phyloP scores from a whole-genome alignment of 345 rosid species.

The Melaleuca quinquenervia region DNA sequence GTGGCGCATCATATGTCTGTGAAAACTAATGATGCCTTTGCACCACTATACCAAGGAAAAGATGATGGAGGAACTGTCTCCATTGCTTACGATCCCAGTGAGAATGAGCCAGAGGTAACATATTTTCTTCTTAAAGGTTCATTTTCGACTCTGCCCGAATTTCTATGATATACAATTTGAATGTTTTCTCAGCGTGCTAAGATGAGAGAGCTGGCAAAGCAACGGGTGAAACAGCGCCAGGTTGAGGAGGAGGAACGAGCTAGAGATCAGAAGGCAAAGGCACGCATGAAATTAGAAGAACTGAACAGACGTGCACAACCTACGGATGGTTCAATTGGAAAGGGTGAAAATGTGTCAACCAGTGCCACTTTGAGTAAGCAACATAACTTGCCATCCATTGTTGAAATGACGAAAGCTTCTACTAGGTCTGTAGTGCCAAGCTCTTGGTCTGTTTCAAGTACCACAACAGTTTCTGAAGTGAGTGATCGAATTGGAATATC shows the following conservation, averaged over 20 bases:
- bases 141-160: background rate
- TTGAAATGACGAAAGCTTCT: slow-evolving; percentile 13
- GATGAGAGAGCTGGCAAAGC: slow-evolving; percentile 66
- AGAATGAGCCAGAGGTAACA: slow-evolving; percentile 41
- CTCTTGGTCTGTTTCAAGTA: slow-evolving; percentile 5
- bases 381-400: slow-evolving; percentile 17
- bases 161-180: slow-evolving; percentile 1
- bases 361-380: slow-evolving; percentile 20
- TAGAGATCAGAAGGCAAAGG: slow-evolving; percentile 87
- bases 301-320: slow-evolving; percentile 61
- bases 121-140: background rate
- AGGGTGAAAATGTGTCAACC: slow-evolving; percentile 21
- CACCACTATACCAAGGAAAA: slow-evolving; percentile 16
- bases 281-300: slow-evolving; percentile 73
- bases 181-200: slow-evolving; percentile 49
- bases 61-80: slow-evolving; percentile 28
- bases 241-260: slow-evolving; percentile 87
- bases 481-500: slow-evolving; percentile 25
- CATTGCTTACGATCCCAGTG: slow-evolving; percentile 29
- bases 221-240: slow-evolving; percentile 56
- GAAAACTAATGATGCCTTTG: slow-evolving; percentile 24
- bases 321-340: slow-evolving; percentile 30
- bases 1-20: slow-evolving; percentile 13
- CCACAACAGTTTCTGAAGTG: background rate
- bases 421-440: slow-evolving; percentile 13